A percentile compares a stretch with the other conserved stretches of the same genome.
Evolutionary conservation across 2,329 filamentous ascomycete species (phyloP).

Genomic region (Arthrobotrys musiformis): DNA sequence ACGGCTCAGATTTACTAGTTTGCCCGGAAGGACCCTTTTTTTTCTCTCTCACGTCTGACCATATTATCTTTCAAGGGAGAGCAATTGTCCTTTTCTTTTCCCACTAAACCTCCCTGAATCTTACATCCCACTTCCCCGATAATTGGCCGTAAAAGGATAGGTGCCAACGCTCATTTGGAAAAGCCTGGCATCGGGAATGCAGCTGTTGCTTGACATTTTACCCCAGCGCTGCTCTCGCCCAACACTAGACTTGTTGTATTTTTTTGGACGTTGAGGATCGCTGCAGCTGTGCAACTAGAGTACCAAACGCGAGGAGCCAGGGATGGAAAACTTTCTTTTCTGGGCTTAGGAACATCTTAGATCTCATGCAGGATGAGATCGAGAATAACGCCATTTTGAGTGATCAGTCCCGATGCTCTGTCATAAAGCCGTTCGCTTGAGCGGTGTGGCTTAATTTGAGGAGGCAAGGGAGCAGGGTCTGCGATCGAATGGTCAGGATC

Average conservation of each 20-base stretch:
- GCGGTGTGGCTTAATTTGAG: conserved; percentile 39
- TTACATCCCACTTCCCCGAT: conserved; percentile 8
- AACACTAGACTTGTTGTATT: conserved; percentile 51
- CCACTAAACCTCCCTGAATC: background rate
- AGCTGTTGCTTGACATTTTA: background rate
- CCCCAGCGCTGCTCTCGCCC: too few relatives aligned
- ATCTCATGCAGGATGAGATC: conserved; percentile 37
- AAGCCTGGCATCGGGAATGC: conserved; percentile 7
- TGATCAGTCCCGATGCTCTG: conserved; percentile 33
- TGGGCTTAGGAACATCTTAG: background rate
- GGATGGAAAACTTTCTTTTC: conserved; percentile 33
- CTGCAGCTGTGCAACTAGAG: background rate
- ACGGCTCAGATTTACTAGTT: conserved; percentile 1
- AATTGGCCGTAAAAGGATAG: conserved; percentile 1
- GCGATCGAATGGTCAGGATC: background rate
- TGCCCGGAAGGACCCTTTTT: conserved; percentile 9
- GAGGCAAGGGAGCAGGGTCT: conserved; percentile 33
- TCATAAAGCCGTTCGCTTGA: conserved; percentile 28
- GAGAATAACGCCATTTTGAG: conserved; percentile 33
- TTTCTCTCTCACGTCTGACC: background rate
- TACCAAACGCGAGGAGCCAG: background rate
- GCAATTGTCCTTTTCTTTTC: background rate
- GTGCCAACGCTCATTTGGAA: conserved; percentile 1
- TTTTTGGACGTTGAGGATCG: conserved; percentile 29
- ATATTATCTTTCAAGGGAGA: background rate